Conservation (phyloP, 1,284 basidiomycete genomes). For the Violaceomyces palustris region DNA sequence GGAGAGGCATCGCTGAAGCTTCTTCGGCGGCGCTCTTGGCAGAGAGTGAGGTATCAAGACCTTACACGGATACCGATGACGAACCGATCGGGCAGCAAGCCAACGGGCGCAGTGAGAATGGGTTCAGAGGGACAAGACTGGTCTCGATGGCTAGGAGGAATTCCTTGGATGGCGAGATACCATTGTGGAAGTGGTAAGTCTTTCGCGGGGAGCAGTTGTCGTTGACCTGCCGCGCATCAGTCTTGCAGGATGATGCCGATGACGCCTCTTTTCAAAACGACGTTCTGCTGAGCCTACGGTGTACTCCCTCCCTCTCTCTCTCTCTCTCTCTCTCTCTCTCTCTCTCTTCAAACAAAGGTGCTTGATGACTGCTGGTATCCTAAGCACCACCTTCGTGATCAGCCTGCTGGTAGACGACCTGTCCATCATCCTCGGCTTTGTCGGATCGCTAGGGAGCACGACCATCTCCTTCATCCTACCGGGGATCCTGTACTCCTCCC, state of each 20-base stretch:
- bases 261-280: no score
- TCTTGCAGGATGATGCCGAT: no score
- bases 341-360: conserved; percentile 8
- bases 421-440: conserved; percentile 65
- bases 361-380: conserved; percentile 37
- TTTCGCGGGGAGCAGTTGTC: no score
- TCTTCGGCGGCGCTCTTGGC: no score
- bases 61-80: no score
- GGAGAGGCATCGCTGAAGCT: no score
- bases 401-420: conserved; percentile 47
- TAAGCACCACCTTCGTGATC: conserved; percentile 39
- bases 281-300: no score
- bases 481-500: conserved; percentile 56
- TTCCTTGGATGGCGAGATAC: conserved; percentile 4
- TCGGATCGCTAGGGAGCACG: conserved; percentile 92
- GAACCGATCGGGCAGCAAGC: no score
- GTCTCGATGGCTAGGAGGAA: neutral
- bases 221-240: no score
- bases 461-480: conserved; percentile 94
- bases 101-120: no score
- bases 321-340: neutral
- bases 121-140: no score
- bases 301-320: neutral
- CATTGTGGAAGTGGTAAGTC: conserved; percentile 7
- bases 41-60: no score